Base-by-base conservation (phyloP, 768 basidiomycete species). In the Lactifluus piperatus region DNA sequence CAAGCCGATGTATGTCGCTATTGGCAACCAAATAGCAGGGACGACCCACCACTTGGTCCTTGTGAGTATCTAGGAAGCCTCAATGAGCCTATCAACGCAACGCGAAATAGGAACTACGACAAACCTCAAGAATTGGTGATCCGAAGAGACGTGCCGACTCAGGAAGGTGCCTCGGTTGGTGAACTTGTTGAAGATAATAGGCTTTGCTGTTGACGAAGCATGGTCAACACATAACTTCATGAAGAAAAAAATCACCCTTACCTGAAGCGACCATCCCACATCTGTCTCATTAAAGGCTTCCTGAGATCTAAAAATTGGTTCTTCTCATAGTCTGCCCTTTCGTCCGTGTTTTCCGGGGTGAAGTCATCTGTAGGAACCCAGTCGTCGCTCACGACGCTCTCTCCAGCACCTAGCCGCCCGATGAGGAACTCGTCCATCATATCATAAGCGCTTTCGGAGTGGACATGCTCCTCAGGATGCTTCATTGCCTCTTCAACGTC, bases 131-230 rank as follows among this genome's bases (percentile, higher is more conserved):
- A 57, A 84, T 77, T 43, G 79, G 75, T 2, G 87, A 83, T 13
- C 86, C 89, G 70, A 99, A 98, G 59, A 99, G 75, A 64, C 91
- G 84, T 2, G 94, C 94, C 18, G 89, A 85, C 52, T 91, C 79
- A 7, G 82, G 72, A 53, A 94, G 72, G 71, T 94, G 94, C 44
- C 97, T 82, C 1, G 97, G 95, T 70, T 97, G 94, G 71, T 99
- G 97, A 0, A 99, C 91, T 71, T 99, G 97, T 66, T 91, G 81
- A 51, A 99, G 77, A 70, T 99, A 99, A 71, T 94, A 98, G 4
- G 88, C 82, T 77, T 99, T 99, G 69, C 90, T 91, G 58, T 56
- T 45, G 6, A 22, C 29, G 27, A 37, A 29, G 27, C 11, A 18
- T 63, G 13, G 58, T 62, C 43, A 58, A 43, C 22, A 50, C 26